Evolutionary conservation across 2,329 filamentous ascomycete species (phyloP).

Genomic region (Phymatotrichopsis omnivora): DNA sequence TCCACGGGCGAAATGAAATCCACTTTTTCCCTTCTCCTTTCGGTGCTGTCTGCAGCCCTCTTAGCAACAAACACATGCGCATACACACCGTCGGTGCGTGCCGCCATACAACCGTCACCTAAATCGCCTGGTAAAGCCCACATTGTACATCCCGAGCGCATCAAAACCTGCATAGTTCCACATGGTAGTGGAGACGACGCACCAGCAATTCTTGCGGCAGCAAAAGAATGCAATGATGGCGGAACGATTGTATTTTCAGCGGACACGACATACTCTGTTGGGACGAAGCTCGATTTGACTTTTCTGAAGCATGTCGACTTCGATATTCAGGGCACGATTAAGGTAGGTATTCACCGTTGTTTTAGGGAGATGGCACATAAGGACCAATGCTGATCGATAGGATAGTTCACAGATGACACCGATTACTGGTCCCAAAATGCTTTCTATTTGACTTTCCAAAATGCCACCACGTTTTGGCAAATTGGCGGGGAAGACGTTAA

Average conservation of each 20-base stretch:
- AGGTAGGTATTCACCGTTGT: background rate
- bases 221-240: conserved; percentile 52
- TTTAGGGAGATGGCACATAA: no score
- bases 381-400: background rate
- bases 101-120: no score
- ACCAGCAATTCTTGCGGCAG: conserved; percentile 43
- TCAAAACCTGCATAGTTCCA: conserved; percentile 9
- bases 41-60: no score
- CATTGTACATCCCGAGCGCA: no score
- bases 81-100: no score
- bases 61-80: no score
- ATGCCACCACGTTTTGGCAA: conserved; percentile 56
- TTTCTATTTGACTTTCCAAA: conserved; percentile 57
- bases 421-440: conserved; percentile 57
- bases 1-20: no score
- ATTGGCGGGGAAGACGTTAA: conserved; percentile 57
- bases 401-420: conserved; percentile 53
- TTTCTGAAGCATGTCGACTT: conserved; percentile 55
- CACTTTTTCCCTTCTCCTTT: no score
- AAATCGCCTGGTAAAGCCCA: no score
- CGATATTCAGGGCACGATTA: conserved; percentile 36
- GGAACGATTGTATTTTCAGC: conserved; percentile 51
- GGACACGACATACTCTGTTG: conserved; percentile 50
- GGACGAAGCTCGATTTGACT: conserved; percentile 54
- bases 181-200: conserved; percentile 39